phyloP scores from a whole-genome alignment of 1,284 basidiomycete genomes.

The Serendipita sp. region DNA sequence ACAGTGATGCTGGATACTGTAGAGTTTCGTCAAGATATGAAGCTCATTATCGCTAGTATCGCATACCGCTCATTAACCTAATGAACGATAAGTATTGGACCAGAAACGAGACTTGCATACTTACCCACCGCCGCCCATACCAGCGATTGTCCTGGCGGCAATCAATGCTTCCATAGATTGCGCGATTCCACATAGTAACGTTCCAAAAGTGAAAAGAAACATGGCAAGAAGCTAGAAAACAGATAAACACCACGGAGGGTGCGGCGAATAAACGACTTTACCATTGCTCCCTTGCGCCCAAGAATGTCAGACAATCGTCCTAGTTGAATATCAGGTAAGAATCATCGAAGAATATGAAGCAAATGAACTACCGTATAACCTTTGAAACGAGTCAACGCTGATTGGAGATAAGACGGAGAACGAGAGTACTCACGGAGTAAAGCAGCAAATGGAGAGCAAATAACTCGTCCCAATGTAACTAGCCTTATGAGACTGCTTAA shows the following conservation, averaged over 20 bases:
- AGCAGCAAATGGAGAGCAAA: conserved; percentile 78
- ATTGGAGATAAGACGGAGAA: conserved; percentile 21
- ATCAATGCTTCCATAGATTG: conserved; percentile 79
- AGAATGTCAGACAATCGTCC: conserved; percentile 78
- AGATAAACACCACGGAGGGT: not conserved
- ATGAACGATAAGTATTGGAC: too few species aligned
- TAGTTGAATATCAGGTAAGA: conserved; percentile 20
- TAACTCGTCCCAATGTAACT: conserved; percentile 83
- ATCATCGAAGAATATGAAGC: not conserved
- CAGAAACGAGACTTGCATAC: conserved; percentile 12
- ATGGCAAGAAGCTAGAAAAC: conserved; percentile 60
- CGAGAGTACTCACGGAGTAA: conserved; percentile 69
- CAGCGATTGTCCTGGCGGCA: conserved; percentile 65
- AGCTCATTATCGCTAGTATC: conserved; percentile 56
- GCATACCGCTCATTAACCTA: conserved; percentile 7
- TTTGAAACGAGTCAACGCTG: conserved; percentile 14
- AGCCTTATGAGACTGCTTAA: conserved; percentile 62
- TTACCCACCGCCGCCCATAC: conserved; percentile 83
- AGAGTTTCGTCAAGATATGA: conserved; percentile 10
- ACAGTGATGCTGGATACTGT: conserved; percentile 65
- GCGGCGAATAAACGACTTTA: not conserved
- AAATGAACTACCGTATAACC: conserved; percentile 15
- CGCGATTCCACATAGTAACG: conserved; percentile 68
- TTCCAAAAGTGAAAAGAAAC: conserved; percentile 70
- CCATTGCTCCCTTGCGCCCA: conserved; percentile 56